Percentiles rank a stretch among this genome's conserved stretches.
phyloP scores from a whole-genome alignment of 495 filamentous ascomycete genomes.

The Penicillium herquei region DNA sequence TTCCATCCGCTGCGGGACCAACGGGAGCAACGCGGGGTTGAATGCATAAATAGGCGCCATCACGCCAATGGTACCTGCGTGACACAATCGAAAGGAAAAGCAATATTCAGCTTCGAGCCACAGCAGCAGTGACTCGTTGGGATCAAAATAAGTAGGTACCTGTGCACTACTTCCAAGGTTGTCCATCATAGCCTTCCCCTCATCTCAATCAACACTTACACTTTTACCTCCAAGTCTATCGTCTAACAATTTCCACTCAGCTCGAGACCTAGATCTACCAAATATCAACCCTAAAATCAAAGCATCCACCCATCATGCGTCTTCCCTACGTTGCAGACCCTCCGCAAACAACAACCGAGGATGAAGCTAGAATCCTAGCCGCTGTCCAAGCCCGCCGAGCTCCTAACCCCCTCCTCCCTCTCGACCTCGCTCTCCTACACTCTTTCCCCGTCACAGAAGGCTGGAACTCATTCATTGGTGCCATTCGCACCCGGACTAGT shows the following conservation, averaged over 20 bases:
- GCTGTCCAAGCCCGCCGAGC: conserved; percentile 63
- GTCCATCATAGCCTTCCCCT: too few species aligned
- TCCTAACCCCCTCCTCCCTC: conserved; percentile 61
- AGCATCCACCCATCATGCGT: conserved; percentile 54
- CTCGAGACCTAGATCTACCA: not conserved
- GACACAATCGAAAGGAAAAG: not conserved
- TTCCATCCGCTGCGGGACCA: not conserved
- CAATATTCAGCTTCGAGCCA: too few species aligned
- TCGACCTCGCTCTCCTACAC: conserved; percentile 75
- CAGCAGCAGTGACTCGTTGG: too few species aligned
- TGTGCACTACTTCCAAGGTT: too few species aligned
- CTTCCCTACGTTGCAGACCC: conserved; percentile 65
- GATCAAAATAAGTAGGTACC: too few species aligned
- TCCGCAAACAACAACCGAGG: conserved; percentile 42
- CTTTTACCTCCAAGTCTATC: not conserved
- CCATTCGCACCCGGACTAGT: conserved; percentile 65
- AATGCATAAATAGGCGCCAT: conserved; percentile 7
- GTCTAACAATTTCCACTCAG: not conserved
- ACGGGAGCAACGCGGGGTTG: conserved; percentile 22
- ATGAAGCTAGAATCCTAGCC: conserved; percentile 54
- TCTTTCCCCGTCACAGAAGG: conserved; percentile 70
- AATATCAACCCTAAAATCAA: not conserved
- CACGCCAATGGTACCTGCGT: not conserved
- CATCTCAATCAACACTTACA: too few species aligned
- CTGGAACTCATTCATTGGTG: conserved; percentile 77